phyloP scores from a whole-genome alignment of 305 asterid species.

The Fraxinus albicans region DNA sequence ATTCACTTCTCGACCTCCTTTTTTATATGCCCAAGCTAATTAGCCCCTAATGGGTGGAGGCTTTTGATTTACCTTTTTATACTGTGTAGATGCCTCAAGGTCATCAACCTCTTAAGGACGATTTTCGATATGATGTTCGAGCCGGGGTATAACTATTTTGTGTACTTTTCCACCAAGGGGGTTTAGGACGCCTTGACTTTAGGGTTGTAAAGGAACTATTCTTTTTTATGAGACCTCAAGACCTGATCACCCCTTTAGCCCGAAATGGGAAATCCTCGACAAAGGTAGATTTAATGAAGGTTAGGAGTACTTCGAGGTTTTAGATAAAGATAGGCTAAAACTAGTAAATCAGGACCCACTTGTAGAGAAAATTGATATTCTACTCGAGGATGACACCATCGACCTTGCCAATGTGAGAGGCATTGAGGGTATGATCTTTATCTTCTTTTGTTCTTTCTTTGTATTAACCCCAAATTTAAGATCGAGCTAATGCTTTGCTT shows the following conservation, averaged over 20 bases:
- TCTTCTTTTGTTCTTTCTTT: background rate
- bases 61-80: background rate
- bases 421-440: too few species aligned
- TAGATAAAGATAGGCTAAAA: background rate
- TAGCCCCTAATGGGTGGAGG: background rate
- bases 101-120: background rate
- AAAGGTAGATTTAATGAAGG: background rate
- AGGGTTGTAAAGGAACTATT: background rate
- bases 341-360: background rate
- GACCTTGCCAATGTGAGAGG: background rate
- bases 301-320: background rate
- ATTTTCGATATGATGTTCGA: background rate
- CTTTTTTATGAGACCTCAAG: background rate
- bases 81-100: background rate
- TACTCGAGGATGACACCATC: background rate
- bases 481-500: background rate
- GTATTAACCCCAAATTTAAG: background rate
- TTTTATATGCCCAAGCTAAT: background rate
- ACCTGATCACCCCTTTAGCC: background rate
- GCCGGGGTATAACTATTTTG: background rate
- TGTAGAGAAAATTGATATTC: too few species aligned
- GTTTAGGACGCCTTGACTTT: background rate
- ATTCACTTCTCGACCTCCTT: background rate
- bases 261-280: background rate
- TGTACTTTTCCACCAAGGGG: background rate